A percentile compares a stretch with the other conserved stretches of the same genome.
Conservation (phyloP, 768 basidiomycete species). For the Roridomyces roridus region DNA sequence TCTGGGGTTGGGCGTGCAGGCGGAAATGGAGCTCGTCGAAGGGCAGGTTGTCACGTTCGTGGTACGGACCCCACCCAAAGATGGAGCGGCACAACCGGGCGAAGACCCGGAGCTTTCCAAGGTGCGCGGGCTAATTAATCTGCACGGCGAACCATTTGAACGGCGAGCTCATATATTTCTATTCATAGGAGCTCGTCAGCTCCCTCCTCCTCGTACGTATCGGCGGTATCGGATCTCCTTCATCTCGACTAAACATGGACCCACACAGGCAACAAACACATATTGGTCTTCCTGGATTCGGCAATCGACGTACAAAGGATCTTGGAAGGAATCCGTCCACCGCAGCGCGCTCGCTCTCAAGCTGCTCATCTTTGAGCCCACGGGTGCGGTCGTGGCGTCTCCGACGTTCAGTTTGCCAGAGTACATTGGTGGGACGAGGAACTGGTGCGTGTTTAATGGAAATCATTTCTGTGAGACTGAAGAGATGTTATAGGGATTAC, state of each 20-base stretch:
- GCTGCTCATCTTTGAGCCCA: conserved; percentile 91
- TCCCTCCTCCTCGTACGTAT: conserved; percentile 62
- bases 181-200: conserved; percentile 58
- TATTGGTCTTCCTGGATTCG: conserved; percentile 93
- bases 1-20: conserved; percentile 67
- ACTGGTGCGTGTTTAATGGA: conserved; percentile 72
- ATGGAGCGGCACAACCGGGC: conserved; percentile 44
- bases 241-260: not conserved
- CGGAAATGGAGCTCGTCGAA: conserved; percentile 70
- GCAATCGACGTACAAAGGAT: conserved; percentile 87
- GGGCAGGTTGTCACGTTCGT: conserved; percentile 93
- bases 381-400: conserved; percentile 92
- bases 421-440: conserved; percentile 73
- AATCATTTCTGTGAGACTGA: not conserved
- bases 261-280: conserved; percentile 61
- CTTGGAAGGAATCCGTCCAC: conserved; percentile 96
- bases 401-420: conserved; percentile 96
- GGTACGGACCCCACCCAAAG: conserved; percentile 67
- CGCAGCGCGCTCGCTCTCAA: conserved; percentile 94
- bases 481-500: not conserved
- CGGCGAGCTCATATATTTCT: not conserved
- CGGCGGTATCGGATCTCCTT: not conserved
- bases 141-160: not conserved
- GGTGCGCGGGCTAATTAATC: conserved; percentile 35
- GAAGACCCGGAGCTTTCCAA: conserved; percentile 80